Evolutionary conservation across 305 asterid species (phyloP).

Genomic region (Fraxinus dipetala): DNA sequence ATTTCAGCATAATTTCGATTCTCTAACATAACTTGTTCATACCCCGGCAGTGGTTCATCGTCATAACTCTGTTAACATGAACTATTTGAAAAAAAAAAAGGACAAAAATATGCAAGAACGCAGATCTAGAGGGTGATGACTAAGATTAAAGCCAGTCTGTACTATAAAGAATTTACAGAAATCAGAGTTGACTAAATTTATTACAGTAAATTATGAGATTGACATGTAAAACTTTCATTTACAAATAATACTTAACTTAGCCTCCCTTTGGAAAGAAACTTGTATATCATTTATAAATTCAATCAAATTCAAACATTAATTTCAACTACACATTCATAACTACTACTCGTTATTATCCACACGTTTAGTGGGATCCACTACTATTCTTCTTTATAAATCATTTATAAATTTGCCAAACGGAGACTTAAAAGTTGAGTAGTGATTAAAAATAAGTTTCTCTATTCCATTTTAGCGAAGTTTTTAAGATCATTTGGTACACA

Average conservation of each 20-base stretch:
- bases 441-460: background rate
- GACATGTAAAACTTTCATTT: background rate
- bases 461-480: background rate
- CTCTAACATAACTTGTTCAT: conserved; percentile 33
- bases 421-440: background rate
- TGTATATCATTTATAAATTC: too few species aligned
- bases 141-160: background rate
- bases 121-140: background rate
- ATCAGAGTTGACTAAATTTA: background rate
- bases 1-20: conserved; percentile 30
- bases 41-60: conserved; percentile 40
- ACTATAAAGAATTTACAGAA: background rate
- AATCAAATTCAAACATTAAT: too few species aligned
- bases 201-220: background rate
- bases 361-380: too few species aligned
- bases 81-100: background rate
- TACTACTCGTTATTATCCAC: too few species aligned
- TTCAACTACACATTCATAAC: too few species aligned
- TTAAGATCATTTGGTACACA: background rate
- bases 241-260: background rate
- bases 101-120: background rate
- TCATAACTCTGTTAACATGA: conserved; percentile 40
- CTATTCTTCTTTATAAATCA: too few species aligned
- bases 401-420: too few species aligned
- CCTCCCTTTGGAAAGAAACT: background rate